Evolutionary conservation across 768 basidiomycete genomes (phyloP).

Genomic region (Mycena vulgaris): DNA sequence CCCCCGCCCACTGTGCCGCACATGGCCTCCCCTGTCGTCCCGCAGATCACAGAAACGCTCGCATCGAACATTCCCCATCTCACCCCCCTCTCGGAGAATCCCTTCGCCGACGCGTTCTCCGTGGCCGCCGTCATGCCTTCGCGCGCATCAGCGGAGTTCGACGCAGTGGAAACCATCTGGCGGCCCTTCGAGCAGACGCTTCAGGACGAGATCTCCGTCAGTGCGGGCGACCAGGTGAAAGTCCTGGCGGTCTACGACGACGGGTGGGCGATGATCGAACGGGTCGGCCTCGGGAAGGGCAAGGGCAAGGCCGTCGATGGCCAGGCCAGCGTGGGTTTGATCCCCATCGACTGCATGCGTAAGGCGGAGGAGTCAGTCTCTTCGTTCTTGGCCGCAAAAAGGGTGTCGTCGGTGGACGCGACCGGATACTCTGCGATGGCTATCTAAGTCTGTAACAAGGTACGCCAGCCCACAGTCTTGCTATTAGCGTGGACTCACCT

Average conservation of each 20-base stretch:
- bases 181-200: constrained; percentile 71
- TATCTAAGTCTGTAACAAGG: constrained; percentile 4
- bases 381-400: constrained; percentile 64
- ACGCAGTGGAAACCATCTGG: constrained; percentile 63
- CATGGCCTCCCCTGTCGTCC: not conserved
- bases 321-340: constrained; percentile 59
- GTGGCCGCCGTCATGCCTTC: constrained; percentile 34
- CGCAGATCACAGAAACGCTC: constrained; percentile 31
- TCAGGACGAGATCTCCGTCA: constrained; percentile 72
- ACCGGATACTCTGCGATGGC: constrained; percentile 35
- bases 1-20: not conserved
- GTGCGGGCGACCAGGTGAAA: constrained; percentile 65
- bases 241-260: constrained; percentile 74
- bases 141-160: constrained; percentile 46
- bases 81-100: constrained; percentile 41
- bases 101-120: constrained; percentile 52
- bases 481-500: not conserved
- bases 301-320: constrained; percentile 42
- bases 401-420: constrained; percentile 55
- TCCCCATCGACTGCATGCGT: constrained; percentile 81
- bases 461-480: not conserved
- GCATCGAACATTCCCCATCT: constrained; percentile 33
- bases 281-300: constrained; percentile 47
- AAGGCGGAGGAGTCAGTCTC: constrained; percentile 62
- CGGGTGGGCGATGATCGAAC: constrained; percentile 79